A percentile compares a stretch with the other conserved stretches of the same genome.
These are phyloP conservation scores for Patellifolia procumbens DNA, from an alignment of 179 eudicot genomes.

Conservation along the genomic window DNA sequence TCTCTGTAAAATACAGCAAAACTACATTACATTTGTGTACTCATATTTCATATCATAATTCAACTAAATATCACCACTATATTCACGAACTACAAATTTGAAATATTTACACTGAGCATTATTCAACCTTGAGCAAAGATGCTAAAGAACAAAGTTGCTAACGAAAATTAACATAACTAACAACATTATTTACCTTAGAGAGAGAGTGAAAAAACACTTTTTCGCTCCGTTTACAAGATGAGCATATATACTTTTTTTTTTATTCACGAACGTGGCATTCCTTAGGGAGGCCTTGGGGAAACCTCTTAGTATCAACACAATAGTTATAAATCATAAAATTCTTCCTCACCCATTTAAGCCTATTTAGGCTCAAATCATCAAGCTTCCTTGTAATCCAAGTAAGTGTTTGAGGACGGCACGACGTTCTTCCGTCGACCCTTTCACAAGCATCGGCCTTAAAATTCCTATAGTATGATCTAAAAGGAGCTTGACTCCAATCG, in stretches of 20 bases:
- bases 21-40: too few relatives aligned
- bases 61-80: too few relatives aligned
- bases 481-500: slow-evolving; percentile 37
- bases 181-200: too few relatives aligned
- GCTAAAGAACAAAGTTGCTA: too few relatives aligned
- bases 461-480: slow-evolving; percentile 31
- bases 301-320: slow-evolving; percentile 33
- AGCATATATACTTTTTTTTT: not conserved
- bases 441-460: slow-evolving; percentile 39
- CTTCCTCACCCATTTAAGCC: slow-evolving; percentile 33
- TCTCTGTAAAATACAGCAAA: too few relatives aligned
- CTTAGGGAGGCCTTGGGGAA: slow-evolving; percentile 33
- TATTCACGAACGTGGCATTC: slow-evolving; percentile 25
- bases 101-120: too few relatives aligned
- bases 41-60: too few relatives aligned
- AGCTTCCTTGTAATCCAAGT: slow-evolving; percentile 25
- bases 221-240: too few relatives aligned
- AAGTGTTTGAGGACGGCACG: slow-evolving; percentile 17
- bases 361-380: slow-evolving; percentile 16
- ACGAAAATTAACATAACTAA: too few relatives aligned
- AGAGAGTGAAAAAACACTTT: too few relatives aligned
- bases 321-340: slow-evolving; percentile 39
- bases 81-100: too few relatives aligned
- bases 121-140: too few relatives aligned
- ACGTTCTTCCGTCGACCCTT: slow-evolving; percentile 11